These are phyloP conservation scores for Kwoniella botswanensis DNA, from an alignment of 768 basidiomycete species.

Conservation along the genomic window DNA sequence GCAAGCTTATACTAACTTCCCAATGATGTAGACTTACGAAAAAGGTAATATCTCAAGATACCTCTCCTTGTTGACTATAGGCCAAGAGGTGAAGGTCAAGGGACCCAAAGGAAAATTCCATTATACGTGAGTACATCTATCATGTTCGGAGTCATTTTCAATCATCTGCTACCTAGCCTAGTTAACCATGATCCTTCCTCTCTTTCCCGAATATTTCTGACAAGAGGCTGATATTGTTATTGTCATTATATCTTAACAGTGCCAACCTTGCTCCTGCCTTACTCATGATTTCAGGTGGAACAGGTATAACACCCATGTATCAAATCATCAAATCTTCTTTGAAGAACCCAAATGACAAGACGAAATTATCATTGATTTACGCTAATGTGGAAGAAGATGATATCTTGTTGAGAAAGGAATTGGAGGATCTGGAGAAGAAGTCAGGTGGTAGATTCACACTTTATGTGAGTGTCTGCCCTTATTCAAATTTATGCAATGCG, in stretches of 20 bases:
- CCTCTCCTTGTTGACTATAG: constrained; percentile 78
- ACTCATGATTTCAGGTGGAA: constrained; percentile 98
- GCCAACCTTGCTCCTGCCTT: constrained; percentile 75
- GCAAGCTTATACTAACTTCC: background rate
- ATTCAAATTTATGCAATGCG: background rate
- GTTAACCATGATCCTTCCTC: no score
- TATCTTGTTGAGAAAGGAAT: constrained; percentile 85
- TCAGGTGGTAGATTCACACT: constrained; percentile 76
- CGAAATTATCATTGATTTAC: constrained; percentile 85
- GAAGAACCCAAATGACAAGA: constrained; percentile 83
- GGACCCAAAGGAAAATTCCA: constrained; percentile 96
- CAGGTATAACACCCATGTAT: constrained; percentile 98
- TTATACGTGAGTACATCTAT: constrained; percentile 62
- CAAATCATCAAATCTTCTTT: constrained; percentile 95
- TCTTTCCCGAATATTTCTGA: no score
- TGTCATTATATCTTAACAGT: constrained; percentile 21
- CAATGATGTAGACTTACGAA: constrained; percentile 76
- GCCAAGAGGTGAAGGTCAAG: constrained; percentile 86
- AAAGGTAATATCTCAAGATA: constrained; percentile 95
- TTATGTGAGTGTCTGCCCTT: constrained; percentile 57
- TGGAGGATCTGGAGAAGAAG: constrained; percentile 74
- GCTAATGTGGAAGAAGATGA: constrained; percentile 93
- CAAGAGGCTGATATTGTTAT: background rate
- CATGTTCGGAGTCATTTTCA: background rate
- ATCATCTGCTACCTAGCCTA: no score